Evolutionary conservation across 495 filamentous ascomycete species (phyloP).

Genomic region (Chaetomium fimeti): DNA sequence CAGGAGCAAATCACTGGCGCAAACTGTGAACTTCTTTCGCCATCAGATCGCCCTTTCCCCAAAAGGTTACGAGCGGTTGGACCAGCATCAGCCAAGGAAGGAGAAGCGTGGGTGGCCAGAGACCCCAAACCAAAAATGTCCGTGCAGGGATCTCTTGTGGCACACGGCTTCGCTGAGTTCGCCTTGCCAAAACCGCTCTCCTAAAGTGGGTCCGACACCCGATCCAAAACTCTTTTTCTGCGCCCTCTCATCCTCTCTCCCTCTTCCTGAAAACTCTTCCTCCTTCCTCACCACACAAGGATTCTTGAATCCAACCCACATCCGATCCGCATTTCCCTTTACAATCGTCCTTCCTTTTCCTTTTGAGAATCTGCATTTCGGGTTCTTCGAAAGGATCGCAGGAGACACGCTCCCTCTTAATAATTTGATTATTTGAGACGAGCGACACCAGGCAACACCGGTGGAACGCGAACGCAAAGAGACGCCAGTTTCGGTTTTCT

Average conservation of each 20-base stretch:
- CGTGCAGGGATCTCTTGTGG: constrained; percentile 17
- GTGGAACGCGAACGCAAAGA: constrained; percentile 12
- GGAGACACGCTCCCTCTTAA: constrained; percentile 39
- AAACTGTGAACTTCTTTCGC: neutral
- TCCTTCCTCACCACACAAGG: constrained; percentile 28
- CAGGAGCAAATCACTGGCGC: neutral
- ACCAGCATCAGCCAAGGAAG: neutral
- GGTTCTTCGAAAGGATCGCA: constrained; percentile 44
- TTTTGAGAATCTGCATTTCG: constrained; percentile 39
- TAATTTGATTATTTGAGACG: constrained; percentile 31
- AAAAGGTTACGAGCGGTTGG: neutral
- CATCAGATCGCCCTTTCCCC: constrained; percentile 12
- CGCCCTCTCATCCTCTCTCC: constrained; percentile 31
- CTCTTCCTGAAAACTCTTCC: constrained; percentile 35
- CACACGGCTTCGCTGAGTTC: constrained; percentile 26
- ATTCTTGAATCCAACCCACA: constrained; percentile 41
- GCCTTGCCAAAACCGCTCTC: constrained; percentile 36
- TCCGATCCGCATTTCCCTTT: constrained; percentile 30
- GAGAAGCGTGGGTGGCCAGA: constrained; percentile 19
- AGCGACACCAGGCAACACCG: constrained; percentile 16
- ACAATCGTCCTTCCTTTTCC: constrained; percentile 40
- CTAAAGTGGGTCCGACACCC: constrained; percentile 32
- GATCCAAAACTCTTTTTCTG: constrained; percentile 39
- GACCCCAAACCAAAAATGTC: constrained; percentile 15
- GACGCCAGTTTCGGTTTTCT: constrained; percentile 28